Conservation (phyloP, 2,329 filamentous ascomycete species). For the Tolypocladium endophyticum region DNA sequence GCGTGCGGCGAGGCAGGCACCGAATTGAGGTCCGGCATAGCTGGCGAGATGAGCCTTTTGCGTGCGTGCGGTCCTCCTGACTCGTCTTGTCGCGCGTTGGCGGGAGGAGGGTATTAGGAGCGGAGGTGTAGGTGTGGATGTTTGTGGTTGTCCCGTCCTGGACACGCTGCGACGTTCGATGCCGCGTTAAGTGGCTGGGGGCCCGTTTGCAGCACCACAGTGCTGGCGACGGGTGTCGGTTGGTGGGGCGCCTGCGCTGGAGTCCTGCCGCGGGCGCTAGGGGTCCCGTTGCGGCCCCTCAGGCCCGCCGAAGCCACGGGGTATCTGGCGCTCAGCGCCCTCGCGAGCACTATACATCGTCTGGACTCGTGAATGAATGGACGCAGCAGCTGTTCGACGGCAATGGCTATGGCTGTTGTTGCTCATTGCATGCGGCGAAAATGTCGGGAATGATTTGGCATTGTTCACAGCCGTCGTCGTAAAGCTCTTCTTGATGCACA, state of each 20-base stretch:
- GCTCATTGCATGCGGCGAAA: too few relatives aligned
- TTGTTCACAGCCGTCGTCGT: too few relatives aligned
- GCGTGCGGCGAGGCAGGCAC: slow-evolving; percentile 39
- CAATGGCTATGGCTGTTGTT: too few relatives aligned
- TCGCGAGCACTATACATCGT: too few relatives aligned
- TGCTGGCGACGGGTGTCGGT: not conserved
- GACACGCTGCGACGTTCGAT: not conserved
- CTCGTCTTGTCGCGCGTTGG: not conserved
- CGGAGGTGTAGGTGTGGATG: not conserved
- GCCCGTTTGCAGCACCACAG: not conserved
- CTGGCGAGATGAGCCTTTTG: not conserved
- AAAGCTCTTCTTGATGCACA: too few relatives aligned
- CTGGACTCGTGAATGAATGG: not conserved
- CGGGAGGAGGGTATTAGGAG: not conserved
- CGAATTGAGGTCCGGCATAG: slow-evolving; percentile 46
- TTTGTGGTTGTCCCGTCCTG: not conserved
- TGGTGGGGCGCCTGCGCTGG: not conserved
- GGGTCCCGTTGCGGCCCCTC: not conserved
- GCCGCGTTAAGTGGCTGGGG: not conserved
- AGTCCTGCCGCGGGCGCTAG: not conserved
- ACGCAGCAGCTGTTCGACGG: too few relatives aligned
- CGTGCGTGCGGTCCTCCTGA: not conserved
- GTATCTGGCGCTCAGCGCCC: not conserved
- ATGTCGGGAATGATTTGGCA: too few relatives aligned
- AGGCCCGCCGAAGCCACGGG: not conserved